phyloP scores from a whole-genome alignment of 2,329 filamentous ascomycete genomes.

The Ilyonectria destructans region DNA sequence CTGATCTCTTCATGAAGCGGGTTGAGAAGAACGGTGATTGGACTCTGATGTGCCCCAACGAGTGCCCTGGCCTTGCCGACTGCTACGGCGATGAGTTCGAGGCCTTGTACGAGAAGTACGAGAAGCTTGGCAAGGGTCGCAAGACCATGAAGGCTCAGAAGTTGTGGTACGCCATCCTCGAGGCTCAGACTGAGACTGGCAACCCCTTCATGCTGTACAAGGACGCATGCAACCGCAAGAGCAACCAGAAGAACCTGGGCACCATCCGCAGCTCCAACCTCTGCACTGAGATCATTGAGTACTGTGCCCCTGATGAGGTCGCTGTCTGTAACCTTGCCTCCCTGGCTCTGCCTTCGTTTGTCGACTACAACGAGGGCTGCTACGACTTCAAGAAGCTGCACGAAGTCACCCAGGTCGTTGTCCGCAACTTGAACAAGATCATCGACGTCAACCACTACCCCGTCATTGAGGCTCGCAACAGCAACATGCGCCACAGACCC shows the following conservation, averaged over 20 bases:
- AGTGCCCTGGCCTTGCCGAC: constrained; percentile 94
- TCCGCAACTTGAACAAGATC: constrained; percentile 97
- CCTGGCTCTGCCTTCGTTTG: constrained; percentile 90
- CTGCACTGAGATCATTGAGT: constrained; percentile 99
- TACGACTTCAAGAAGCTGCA: constrained; percentile 99
- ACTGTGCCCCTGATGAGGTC: constrained; percentile 96
- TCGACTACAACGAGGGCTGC: constrained; percentile 86
- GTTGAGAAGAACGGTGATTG: constrained; percentile 97
- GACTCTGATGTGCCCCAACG: constrained; percentile 98
- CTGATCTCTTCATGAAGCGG: constrained; percentile 99
- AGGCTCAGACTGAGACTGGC: constrained; percentile 98
- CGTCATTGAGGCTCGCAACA: constrained; percentile 92
- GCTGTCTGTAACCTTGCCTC: constrained; percentile 99
- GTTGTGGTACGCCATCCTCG: constrained; percentile 98
- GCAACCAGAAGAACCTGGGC: constrained; percentile 99
- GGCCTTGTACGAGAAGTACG: constrained; percentile 93
- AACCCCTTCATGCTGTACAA: constrained; percentile 99
- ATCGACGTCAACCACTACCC: constrained; percentile 99
- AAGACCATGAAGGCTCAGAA: constrained; percentile 97
- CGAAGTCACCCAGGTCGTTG: constrained; percentile 92
- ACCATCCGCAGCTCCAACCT: constrained; percentile 99
- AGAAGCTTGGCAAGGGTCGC: constrained; percentile 88
- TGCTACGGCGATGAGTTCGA: constrained; percentile 99
- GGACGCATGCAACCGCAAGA: constrained; percentile 98
- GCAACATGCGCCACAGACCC: constrained; percentile 97